phyloP scores from a whole-genome alignment of 495 filamentous ascomycete genomes.

The Penicillium lagena region DNA sequence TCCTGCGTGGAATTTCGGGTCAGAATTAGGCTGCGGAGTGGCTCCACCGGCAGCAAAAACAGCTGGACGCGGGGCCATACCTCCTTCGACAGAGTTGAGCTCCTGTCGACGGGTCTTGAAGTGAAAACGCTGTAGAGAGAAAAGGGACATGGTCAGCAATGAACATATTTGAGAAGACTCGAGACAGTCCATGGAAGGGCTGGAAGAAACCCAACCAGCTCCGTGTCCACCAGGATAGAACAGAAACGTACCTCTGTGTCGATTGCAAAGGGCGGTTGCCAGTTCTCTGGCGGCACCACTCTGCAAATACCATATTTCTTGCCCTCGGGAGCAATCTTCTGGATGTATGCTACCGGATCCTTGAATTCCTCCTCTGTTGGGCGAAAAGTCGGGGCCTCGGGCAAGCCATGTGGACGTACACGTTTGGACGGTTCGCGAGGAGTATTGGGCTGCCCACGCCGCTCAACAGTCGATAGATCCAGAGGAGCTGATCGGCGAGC shows the following conservation, averaged over 20 bases:
- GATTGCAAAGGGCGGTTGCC: conserved; percentile 93
- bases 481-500: conserved; percentile 65
- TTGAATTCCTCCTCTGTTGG: conserved; percentile 92
- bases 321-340: conserved; percentile 80
- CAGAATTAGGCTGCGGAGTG: conserved; percentile 30
- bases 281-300: conserved; percentile 86
- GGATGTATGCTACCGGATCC: conserved; percentile 87
- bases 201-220: no score
- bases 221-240: background rate
- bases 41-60: conserved; percentile 26
- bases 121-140: conserved; percentile 70
- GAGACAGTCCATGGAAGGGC: no score
- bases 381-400: conserved; percentile 86
- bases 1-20: conserved; percentile 46
- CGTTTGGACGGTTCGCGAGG: conserved; percentile 70
- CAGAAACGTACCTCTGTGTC: conserved; percentile 75
- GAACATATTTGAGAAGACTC: background rate
- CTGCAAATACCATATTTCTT: conserved; percentile 86
- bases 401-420: conserved; percentile 71
- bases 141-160: conserved; percentile 3
- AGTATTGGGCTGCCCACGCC: conserved; percentile 70
- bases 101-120: conserved; percentile 96
- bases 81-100: conserved; percentile 96
- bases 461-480: conserved; percentile 85
- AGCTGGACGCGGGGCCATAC: conserved; percentile 52